phyloP scores from a whole-genome alignment of 2,329 filamentous ascomycete species.

The Neofusicoccum ribis region DNA sequence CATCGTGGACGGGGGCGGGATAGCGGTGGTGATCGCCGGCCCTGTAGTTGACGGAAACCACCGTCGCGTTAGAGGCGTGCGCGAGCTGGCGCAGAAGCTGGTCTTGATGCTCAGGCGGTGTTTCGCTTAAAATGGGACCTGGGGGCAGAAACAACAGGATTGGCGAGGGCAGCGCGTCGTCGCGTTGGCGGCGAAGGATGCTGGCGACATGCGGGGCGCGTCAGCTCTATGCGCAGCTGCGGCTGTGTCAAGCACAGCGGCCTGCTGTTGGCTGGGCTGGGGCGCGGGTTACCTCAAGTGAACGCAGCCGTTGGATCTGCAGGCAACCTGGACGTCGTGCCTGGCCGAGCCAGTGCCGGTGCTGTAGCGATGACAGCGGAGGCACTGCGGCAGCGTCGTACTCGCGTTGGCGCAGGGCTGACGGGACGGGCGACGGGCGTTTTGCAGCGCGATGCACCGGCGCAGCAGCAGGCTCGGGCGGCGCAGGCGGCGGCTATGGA shows the following conservation, averaged over 20 bases:
- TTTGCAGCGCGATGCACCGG: neutral
- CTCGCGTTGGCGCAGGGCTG: neutral
- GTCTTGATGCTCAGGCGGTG: conserved; percentile 27
- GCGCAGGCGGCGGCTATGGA: too few species aligned
- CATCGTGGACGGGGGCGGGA: conserved; percentile 50
- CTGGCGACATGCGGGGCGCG: neutral
- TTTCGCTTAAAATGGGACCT: conserved; percentile 34
- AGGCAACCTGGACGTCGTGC: conserved; percentile 37
- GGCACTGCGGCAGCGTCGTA: neutral
- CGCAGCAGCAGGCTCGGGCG: neutral
- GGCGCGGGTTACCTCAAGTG: conserved; percentile 38
- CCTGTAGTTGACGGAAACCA: conserved; percentile 50
- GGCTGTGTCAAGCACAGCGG: neutral
- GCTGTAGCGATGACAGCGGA: conserved; percentile 22
- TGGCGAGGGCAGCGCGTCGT: conserved; percentile 25
- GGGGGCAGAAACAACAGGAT: conserved; percentile 46
- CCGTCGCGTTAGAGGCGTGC: conserved; percentile 38
- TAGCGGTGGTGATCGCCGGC: conserved; percentile 38
- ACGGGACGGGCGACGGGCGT: too few species aligned
- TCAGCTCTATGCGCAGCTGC: neutral
- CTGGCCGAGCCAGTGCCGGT: conserved; percentile 19
- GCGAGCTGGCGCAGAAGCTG: conserved; percentile 37
- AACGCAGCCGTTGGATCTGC: conserved; percentile 45
- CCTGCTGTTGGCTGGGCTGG: neutral
- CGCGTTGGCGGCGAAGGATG: conserved; percentile 4